Percentiles rank a stretch among this genome's conserved stretches.
Conservation (phyloP, 352 stramenopile genomes). For the Phytophthora ohioensis region DNA sequence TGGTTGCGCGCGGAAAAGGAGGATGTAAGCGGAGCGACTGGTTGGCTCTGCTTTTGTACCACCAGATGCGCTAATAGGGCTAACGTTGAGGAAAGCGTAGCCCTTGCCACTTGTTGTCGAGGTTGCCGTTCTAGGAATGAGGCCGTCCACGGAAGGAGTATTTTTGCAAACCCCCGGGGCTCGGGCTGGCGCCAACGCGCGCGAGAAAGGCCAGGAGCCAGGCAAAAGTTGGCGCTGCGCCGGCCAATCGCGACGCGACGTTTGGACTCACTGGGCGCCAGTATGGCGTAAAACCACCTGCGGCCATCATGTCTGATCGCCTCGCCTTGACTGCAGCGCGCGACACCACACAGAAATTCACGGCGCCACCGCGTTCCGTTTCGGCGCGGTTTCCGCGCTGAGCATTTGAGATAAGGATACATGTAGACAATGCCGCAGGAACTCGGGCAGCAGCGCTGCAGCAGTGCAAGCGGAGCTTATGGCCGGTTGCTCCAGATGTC, state of each 20-base stretch:
- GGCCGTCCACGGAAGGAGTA: constrained; percentile 22
- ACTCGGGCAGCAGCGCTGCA: background rate
- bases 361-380: constrained; percentile 19
- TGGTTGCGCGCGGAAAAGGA: constrained; percentile 26
- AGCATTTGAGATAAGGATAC: background rate
- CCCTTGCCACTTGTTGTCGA: constrained; percentile 23
- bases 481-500: constrained; percentile 18
- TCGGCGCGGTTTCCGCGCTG: constrained; percentile 35
- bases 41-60: background rate
- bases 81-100: constrained; percentile 31
- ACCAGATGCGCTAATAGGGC: constrained; percentile 39
- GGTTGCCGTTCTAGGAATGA: constrained; percentile 45
- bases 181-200: constrained; percentile 15
- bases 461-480: background rate
- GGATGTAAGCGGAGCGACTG: constrained; percentile 13
- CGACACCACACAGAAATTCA: constrained; percentile 30
- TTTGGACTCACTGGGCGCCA: constrained; percentile 16
- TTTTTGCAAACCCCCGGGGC: constrained; percentile 33
- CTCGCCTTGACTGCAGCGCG: background rate
- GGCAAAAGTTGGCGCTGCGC: constrained; percentile 1
- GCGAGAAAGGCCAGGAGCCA: constrained; percentile 40
- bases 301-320: constrained; percentile 31
- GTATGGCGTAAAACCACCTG: constrained; percentile 35
- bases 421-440: constrained; percentile 4
- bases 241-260: constrained; percentile 36